Base-by-base conservation (phyloP, 2,329 filamentous ascomycete genomes). In the Amylocarpus encephaloides region DNA sequence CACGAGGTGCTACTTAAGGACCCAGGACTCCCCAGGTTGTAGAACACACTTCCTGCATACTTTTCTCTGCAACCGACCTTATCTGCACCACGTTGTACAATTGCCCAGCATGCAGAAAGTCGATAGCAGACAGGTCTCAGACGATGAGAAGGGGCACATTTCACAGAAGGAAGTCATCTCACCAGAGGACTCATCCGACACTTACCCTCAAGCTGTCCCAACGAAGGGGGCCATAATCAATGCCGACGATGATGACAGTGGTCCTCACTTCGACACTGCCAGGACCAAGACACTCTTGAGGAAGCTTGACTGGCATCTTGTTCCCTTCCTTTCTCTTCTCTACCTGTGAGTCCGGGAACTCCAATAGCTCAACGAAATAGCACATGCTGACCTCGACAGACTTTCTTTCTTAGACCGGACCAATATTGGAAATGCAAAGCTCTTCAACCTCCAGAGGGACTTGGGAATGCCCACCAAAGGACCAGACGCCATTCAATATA, bases 321-420 rank as follows among this genome's bases (percentile, higher is more conserved):
- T 61, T 60, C 62, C 60, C 19, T 82, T 33, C 67, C 75, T 58
- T 77, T 76, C 65, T 68, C 78, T 55, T 74, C 81, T 62, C 67
- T 72, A 68, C 68, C 73, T 59, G 71, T 83, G 49, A 53, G 56
- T 41, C 30, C 7, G 6, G 10, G 29, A 35, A 9, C 42, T 19
- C 1, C 11, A 29, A 42, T 36, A 26, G 13, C 18, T 30, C n/a
- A 3, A 7, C 6, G 22, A 26, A 26, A 6, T 12, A n/a, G 18
- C 16, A 40, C 32, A 30, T 33, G 16, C 35, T 41, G 26, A 33
- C 16, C 22, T 32, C 6, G 18, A 7, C 10, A 64, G 62, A 13
- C 53, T 64, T 5, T 62, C 56, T 47, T 64, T 61, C 45, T 52
- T 63, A 12, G 59, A 66, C 48, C 58, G 63, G 6, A 56, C 55